A percentile compares a stretch with the other conserved stretches of the same genome.
phyloP scores from a whole-genome alignment of 2,329 filamentous ascomycete species.

The Ascochyta rabiei region DNA sequence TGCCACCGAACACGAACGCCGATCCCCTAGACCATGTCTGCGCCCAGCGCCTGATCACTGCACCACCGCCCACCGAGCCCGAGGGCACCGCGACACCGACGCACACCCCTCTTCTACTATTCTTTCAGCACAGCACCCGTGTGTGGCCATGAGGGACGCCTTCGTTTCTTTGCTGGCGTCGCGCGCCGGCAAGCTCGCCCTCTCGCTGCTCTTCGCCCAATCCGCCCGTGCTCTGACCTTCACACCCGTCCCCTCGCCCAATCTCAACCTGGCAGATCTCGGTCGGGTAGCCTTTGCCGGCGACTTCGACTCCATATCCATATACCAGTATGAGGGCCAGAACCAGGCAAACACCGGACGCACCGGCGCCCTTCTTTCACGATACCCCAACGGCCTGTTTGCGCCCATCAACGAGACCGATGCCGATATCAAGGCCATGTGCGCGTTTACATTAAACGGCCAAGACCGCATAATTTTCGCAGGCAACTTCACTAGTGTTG shows the following conservation, averaged over 20 bases:
- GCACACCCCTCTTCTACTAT: slow-evolving; percentile 19
- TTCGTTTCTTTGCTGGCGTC: slow-evolving; percentile 47
- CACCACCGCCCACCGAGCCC: slow-evolving; percentile 12
- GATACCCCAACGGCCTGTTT: slow-evolving; percentile 85
- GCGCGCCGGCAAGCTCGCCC: slow-evolving; percentile 45
- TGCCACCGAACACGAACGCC: slow-evolving; percentile 8
- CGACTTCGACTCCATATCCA: slow-evolving; percentile 88
- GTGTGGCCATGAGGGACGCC: slow-evolving; percentile 45
- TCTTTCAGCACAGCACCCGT: slow-evolving; percentile 27
- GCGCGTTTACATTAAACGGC: slow-evolving; percentile 74
- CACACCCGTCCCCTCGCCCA: slow-evolving; percentile 66
- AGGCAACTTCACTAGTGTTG: slow-evolving; percentile 94
- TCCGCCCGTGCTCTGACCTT: slow-evolving; percentile 55
- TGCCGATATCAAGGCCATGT: slow-evolving; percentile 87
- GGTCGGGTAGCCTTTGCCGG: slow-evolving; percentile 86
- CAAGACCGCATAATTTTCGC: slow-evolving; percentile 80
- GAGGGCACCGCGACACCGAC: slow-evolving; percentile 19
- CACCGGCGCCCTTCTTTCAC: slow-evolving; percentile 81
- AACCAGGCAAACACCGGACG: slow-evolving; percentile 68
- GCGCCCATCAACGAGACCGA: slow-evolving; percentile 76
- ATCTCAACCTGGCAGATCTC: slow-evolving; percentile 78
- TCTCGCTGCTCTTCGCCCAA: slow-evolving; percentile 42
- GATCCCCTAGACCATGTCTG: slow-evolving; percentile 16
- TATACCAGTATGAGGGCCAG: slow-evolving; percentile 86
- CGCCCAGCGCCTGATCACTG: slow-evolving; percentile 16